phyloP scores from a whole-genome alignment of 2,329 filamentous ascomycete species.

The Xylariaceae sp. region DNA sequence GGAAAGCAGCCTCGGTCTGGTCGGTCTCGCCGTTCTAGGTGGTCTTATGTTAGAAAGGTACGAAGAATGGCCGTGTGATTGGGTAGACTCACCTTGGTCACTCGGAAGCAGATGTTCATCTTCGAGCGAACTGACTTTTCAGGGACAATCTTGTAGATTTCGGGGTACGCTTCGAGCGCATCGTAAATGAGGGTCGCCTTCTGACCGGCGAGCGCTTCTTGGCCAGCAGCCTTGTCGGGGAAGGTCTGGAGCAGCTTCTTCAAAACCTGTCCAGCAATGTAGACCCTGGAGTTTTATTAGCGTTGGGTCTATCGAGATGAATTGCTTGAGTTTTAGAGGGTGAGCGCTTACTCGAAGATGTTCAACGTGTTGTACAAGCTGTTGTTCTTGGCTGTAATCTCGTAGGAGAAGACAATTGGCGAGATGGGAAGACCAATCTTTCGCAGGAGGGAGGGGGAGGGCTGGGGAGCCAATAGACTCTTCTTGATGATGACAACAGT shows the following conservation, averaged over 20 bases:
- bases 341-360: constrained; percentile 64
- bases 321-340: background rate
- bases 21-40: constrained; percentile 50
- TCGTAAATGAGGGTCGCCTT: constrained; percentile 76
- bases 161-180: constrained; percentile 66
- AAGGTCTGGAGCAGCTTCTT: constrained; percentile 63
- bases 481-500: constrained; percentile 84
- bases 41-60: constrained; percentile 5
- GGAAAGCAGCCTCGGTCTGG: constrained; percentile 72
- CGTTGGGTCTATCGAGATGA: background rate
- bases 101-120: constrained; percentile 94
- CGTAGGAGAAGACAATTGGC: constrained; percentile 76
- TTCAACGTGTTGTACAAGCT: constrained; percentile 93
- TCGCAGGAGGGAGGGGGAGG: constrained; percentile 63
- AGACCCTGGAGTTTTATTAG: constrained; percentile 55
- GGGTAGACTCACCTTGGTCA: constrained; percentile 40
- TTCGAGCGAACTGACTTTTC: constrained; percentile 69
- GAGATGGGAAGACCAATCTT: constrained; percentile 70
- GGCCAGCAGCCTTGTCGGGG: constrained; percentile 66
- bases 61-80: background rate
- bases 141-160: constrained; percentile 73
- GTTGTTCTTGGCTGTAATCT: constrained; percentile 85
- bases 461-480: constrained; percentile 68
- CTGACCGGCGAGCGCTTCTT: constrained; percentile 64
- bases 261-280: constrained; percentile 84